Evolutionary conservation across 768 basidiomycete genomes (phyloP), one percentile per base, ranked within the genome.

Genomic region (Phallus indusiatus): DNA sequence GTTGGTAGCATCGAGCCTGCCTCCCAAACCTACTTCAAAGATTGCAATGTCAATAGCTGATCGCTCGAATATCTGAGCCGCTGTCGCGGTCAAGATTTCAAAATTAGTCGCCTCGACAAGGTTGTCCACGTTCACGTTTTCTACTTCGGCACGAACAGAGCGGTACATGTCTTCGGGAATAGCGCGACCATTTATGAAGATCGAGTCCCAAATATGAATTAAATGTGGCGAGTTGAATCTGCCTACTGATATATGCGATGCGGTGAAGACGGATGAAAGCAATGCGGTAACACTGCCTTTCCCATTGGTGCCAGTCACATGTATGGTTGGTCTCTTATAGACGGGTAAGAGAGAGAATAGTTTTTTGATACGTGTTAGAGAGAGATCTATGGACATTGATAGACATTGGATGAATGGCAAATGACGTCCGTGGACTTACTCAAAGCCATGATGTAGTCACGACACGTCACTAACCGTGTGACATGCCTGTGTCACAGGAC

Each of bases 11-110:
- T 98, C 96, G 53, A 86, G 72, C 2, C 82, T 77, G 5, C 96
- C 96, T 0, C 96, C 96, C 87, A 99, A 86, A 0, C 96, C 95
- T 10, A 93, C 94, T 72, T 99, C 95, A 48, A 96, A 71, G 10
- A 98, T 82, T 20, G 85, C 86, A 42, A 97, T 66, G 64, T 97
- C 94, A 6, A 94, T 77, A n/a, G 72, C 63, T 1, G 73, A 74
- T 8, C 72, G 71, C 67, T 94, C 85, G 66, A 99, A 93, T 49
- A 90, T 70, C 47, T 76, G 69, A 36, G 94, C 80, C 0, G 94
- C 94, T 0, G 84, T 86, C 58, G 90, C 77, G 0, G 94, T 91
- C 60, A 94, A 77, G 18, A 94, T 66, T 73, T 98, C 96, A 70
- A 98, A 98, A 63, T 74, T 79, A 58, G 80, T 90, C 10, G 86